phyloP scores from a whole-genome alignment of 768 basidiomycete species.

The Serendipita vermifera region DNA sequence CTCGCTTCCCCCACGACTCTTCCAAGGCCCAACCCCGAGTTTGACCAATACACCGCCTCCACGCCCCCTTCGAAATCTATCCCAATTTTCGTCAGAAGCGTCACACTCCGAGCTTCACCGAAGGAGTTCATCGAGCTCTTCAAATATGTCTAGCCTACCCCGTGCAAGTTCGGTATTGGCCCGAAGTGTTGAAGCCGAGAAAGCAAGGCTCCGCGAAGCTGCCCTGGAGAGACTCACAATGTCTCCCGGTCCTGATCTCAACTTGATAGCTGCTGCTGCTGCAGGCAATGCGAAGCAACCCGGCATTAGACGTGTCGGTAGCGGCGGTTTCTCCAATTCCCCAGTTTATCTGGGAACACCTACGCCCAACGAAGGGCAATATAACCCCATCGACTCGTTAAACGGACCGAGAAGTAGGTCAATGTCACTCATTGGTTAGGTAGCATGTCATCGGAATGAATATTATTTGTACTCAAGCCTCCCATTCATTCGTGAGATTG shows the following conservation, averaged over 20 bases:
- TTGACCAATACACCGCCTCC: background rate
- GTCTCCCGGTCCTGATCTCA: conserved; percentile 1
- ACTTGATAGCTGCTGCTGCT: background rate
- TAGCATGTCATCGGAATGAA: too few species aligned
- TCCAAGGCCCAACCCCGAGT: background rate
- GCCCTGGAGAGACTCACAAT: background rate
- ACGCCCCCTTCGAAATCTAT: background rate
- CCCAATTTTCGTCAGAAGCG: background rate
- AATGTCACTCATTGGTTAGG: conserved; percentile 7
- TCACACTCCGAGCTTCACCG: too few species aligned
- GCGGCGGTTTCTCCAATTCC: background rate
- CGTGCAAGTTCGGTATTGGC: background rate
- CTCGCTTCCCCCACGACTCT: background rate
- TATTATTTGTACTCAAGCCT: too few species aligned
- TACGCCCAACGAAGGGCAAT: background rate
- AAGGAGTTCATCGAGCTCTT: background rate
- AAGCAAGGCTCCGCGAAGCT: background rate
- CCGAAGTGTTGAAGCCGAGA: too few species aligned
- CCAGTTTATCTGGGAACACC: background rate
- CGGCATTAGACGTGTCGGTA: background rate
- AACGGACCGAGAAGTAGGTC: conserved; percentile 4
- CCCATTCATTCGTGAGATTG: too few species aligned
- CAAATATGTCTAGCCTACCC: background rate
- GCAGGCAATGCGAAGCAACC: background rate
- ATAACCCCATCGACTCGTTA: background rate